A percentile compares a stretch with the other conserved stretches of the same genome.
Conservation (phyloP, 306 rosid genomes). For the Amphicarpaea edgeworthii region DNA sequence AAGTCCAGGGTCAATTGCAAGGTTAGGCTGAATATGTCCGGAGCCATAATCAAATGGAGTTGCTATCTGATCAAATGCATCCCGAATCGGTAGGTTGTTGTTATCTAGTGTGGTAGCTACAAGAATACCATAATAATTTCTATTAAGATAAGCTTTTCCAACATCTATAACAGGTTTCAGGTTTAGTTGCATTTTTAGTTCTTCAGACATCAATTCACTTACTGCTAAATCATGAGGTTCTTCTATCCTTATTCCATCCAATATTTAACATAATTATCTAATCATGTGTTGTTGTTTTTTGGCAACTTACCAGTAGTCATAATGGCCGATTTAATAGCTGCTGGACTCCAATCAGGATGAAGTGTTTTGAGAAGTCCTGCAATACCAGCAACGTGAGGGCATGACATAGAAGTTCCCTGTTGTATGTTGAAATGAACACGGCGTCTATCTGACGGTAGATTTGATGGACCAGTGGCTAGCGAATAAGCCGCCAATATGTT, state of each 20-base stretch:
- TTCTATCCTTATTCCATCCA: too few species aligned
- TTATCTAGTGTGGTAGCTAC: constrained; percentile 60
- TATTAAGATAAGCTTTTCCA: too few species aligned
- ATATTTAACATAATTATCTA: too few species aligned
- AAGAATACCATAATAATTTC: background rate
- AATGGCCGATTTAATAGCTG: constrained; percentile 74
- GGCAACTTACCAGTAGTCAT: constrained; percentile 64
- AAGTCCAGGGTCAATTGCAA: constrained; percentile 71
- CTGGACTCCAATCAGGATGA: constrained; percentile 69
- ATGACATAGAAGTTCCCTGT: constrained; percentile 73
- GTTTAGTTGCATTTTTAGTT: background rate
- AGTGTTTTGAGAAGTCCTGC: constrained; percentile 71
- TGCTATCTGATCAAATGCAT: constrained; percentile 45
- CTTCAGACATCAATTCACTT: too few species aligned
- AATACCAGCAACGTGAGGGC: constrained; percentile 71
- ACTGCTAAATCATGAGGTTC: background rate
- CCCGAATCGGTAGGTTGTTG: constrained; percentile 41
- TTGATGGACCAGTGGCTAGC: constrained; percentile 45
- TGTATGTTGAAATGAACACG: constrained; percentile 46
- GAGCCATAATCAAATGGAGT: constrained; percentile 70
- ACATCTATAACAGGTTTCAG: background rate
- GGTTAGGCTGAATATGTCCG: constrained; percentile 67
- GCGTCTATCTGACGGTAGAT: constrained; percentile 42
- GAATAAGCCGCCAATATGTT: constrained; percentile 64
- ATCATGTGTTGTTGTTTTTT: too few species aligned